A percentile compares a stretch with the other conserved stretches of the same genome.
Evolutionary conservation across 192 early-diverging fungal genomes (phyloP).

Genomic region (Podila epicladia): DNA sequence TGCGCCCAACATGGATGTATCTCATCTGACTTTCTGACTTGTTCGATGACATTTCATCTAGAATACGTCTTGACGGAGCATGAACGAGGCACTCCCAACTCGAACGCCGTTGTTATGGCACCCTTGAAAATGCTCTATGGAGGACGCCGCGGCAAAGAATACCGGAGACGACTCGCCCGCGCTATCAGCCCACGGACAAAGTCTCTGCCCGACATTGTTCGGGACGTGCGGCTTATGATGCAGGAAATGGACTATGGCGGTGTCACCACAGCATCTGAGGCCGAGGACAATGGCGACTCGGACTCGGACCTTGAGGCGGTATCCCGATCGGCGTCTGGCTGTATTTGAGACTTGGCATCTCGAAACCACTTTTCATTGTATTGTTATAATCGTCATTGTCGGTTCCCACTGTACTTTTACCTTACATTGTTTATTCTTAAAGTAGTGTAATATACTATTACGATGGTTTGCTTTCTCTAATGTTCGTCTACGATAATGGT

Average conservation of each 20-base stretch:
- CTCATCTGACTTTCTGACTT: not conserved
- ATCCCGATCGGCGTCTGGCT: too few species aligned
- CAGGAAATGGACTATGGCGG: constrained; percentile 29
- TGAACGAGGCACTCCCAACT: constrained; percentile 41
- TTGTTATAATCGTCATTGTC: too few species aligned
- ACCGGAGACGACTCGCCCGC: constrained; percentile 38
- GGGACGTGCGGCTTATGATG: constrained; percentile 29
- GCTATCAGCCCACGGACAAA: constrained; percentile 30
- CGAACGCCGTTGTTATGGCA: constrained; percentile 48
- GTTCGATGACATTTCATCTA: not conserved
- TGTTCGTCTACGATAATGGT: too few species aligned
- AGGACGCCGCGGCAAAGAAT: constrained; percentile 44
- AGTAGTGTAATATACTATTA: too few species aligned
- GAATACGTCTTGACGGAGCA: constrained; percentile 33
- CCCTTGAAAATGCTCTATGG: constrained; percentile 56
- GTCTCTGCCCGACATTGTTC: constrained; percentile 29
- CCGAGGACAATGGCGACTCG: not conserved
- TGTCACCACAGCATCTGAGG: not conserved
- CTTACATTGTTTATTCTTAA: too few species aligned
- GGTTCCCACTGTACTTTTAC: too few species aligned
- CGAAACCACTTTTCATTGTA: too few species aligned
- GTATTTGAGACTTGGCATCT: too few species aligned
- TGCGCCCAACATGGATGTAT: constrained; percentile 2
- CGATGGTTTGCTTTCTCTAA: too few species aligned
- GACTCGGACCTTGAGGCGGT: too few species aligned